Evolutionary conservation across 176 grass and related monocot species (phyloP).

Genomic region (Cenchrus purpureus): DNA sequence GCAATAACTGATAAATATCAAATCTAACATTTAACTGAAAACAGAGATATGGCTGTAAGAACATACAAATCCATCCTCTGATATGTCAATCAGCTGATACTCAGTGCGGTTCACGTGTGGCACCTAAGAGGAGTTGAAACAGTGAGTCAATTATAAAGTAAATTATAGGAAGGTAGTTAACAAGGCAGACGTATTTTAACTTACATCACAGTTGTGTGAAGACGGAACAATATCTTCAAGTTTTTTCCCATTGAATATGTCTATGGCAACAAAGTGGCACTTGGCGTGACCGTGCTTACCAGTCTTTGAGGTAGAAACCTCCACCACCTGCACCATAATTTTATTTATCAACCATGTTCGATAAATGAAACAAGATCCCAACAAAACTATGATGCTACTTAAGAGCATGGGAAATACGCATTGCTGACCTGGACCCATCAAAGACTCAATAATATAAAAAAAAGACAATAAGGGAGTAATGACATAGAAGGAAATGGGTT

Average conservation of each 20-base stretch:
- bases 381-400: neutral
- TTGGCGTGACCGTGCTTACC: conserved; percentile 96
- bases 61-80: conserved; percentile 98
- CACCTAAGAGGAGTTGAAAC: conserved; percentile 50
- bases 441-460: neutral
- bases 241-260: conserved; percentile 96
- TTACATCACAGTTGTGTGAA: conserved; percentile 95
- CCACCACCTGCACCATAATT: conserved; percentile 69
- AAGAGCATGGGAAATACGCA: neutral
- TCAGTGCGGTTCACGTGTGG: conserved; percentile 94
- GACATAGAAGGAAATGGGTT: neutral
- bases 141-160: neutral
- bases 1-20: conserved; percentile 13
- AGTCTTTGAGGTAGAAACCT: conserved; percentile 98
- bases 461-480: neutral
- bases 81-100: conserved; percentile 94
- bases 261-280: conserved; percentile 93
- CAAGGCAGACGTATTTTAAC: conserved; percentile 35
- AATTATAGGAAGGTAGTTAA: conserved; percentile 30
- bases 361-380: neutral
- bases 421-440: neutral
- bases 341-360: conserved; percentile 19
- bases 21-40: neutral
- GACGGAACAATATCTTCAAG: conserved; percentile 97
- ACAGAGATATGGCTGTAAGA: neutral